These are phyloP conservation scores for Rhodamnia argentea DNA, from an alignment of 345 rosid genomes.

Conservation along the genomic window DNA sequence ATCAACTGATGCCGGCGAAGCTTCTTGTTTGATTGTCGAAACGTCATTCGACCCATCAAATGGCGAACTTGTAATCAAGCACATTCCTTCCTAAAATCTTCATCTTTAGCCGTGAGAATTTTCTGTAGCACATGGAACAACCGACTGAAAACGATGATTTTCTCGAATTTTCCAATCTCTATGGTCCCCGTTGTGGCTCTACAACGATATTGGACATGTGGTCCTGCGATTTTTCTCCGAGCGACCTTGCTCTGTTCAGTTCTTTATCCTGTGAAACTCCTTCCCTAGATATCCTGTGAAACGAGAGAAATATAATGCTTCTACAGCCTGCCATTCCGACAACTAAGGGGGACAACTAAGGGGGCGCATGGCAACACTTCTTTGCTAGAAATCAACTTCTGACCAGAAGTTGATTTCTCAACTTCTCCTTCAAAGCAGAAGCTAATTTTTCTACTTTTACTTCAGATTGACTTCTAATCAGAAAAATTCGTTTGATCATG, in stretches of 20 bases:
- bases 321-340: not conserved
- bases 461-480: too few relatives aligned
- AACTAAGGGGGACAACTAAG: too few relatives aligned
- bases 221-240: not conserved
- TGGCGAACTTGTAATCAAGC: slow-evolving; percentile 47
- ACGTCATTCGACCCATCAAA: slow-evolving; percentile 55
- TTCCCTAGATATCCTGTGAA: too few relatives aligned
- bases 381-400: too few relatives aligned
- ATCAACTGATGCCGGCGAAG: not conserved
- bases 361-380: too few relatives aligned
- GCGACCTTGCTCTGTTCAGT: not conserved
- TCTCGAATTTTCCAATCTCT: not conserved
- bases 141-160: not conserved
- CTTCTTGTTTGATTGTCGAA: slow-evolving; percentile 31
- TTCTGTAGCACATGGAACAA: not conserved
- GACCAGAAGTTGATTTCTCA: too few relatives aligned
- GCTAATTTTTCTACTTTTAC: too few relatives aligned
- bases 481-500: too few relatives aligned
- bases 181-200: not conserved
- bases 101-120: not conserved
- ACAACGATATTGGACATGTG: not conserved
- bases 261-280: not conserved
- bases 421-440: too few relatives aligned
- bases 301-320: not conserved
- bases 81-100: slow-evolving; percentile 18